Evolutionary conservation across 768 basidiomycete genomes (phyloP), one percentile per base, ranked within the genome.

Genomic region (Agaricus subrufescens): DNA sequence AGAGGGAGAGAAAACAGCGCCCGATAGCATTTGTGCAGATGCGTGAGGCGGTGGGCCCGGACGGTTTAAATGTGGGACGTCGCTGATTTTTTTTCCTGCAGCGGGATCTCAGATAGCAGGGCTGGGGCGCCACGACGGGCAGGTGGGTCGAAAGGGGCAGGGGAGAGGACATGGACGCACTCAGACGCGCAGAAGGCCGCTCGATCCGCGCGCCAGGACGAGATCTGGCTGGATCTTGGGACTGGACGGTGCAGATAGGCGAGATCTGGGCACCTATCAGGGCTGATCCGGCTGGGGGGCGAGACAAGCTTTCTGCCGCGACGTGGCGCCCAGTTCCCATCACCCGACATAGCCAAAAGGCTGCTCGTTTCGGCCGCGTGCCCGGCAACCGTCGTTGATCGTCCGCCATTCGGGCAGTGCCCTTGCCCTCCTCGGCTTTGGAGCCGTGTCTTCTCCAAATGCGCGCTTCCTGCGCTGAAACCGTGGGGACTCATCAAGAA

Each of bases 401-500:
- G 19, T 19, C 19, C 19, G 19, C 27, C 12, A 40, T 25, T 50
- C 26, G 7, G 25, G 39, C 15, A 42, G 29, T 42, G 31, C 12
- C 23, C 2, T 50, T 50, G 38, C 50, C 40, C 39, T 42, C 39
- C 29, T 25, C 38, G 10, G 6, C 7, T 34, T 34, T 34, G 19
- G 51, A 12, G 44, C 54, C 31, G 39, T 56, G 47, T 47, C 50
- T 46, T 62, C 63, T 52, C 12, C 12, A 34, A 42, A 19, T 42
- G 19, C 14, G 57, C 59, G 47, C 62, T 71, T 65, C 67, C 59
- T 66, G 72, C 63, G 69, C 50, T 63, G 46, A 58, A 69, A 74
- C 65, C 71, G 73, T 69, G 71, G 68, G 34, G 71, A 71, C 51
- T 27, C 26, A 39, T 46, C 55, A 56, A 43, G n/a, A 15, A 47